Base-by-base conservation (phyloP, 306 rosid genomes). In the Acacia confusa region DNA sequence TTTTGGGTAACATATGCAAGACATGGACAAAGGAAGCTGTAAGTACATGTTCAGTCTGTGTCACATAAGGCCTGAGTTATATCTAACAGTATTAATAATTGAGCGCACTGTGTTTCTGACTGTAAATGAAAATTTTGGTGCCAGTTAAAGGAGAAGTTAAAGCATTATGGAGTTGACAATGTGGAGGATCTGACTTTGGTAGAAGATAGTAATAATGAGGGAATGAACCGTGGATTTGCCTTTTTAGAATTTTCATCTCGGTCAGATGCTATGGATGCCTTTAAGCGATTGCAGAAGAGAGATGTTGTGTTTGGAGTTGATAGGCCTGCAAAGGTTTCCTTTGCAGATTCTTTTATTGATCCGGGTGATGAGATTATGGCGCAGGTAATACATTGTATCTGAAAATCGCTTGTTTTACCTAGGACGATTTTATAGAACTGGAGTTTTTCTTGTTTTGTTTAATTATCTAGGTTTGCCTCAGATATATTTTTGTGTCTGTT, bases 291-390 rank as follows among this genome's bases (percentile, higher is more conserved):
- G 55, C 98, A 96, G 65, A 96, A 91, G 86, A 93, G 97, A 83
- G 99, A 93, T 90, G 82, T 96, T 64, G 90, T 92, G 40, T 96
- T 96, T 91, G 98, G 99, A 80, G 97, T 94, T 79, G 99, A 93
- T 86, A 93, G 96, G 86, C 93, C 99, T 80, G 99, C 94, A 75
- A 96, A 96, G 89, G 94, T 96, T 86, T 93, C 99, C 47, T 96
- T 96, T 88, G 99, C 99, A 64, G 99, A 92, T 88, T 92, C 98
- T 65, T 93, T 96, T 87, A 91, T 92, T 85, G 99, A 96, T 61
- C 98, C 99, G 20, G 97, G 97, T 83, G 98, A 93, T 86, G 98
- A 96, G 87, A 92, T 96, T 70, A 96, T 93, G 98, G 90, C 97
- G 0, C 98, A 96, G 99, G 99, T 95, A 90, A 87, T 78, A 76